phyloP scores from a whole-genome alignment of 1,284 basidiomycete species.

The Cystobasidium slooffiae region DNA sequence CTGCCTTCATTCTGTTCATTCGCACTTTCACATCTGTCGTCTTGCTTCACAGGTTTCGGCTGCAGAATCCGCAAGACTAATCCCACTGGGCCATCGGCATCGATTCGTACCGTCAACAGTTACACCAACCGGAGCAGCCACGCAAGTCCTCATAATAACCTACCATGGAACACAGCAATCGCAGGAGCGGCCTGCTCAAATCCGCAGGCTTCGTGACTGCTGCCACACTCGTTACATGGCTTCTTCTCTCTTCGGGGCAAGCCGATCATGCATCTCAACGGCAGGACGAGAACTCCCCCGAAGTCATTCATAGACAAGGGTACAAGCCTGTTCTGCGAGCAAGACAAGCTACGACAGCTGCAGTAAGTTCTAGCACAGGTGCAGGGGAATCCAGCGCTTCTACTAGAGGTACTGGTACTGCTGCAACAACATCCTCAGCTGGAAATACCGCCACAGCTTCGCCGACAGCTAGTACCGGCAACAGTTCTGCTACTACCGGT shows the following conservation, averaged over 20 bases:
- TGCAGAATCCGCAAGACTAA: not conserved
- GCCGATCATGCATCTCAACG: conserved; percentile 6
- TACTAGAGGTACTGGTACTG: not conserved
- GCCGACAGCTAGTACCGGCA: not conserved
- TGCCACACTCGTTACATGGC: conserved; percentile 15
- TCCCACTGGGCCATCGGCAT: not conserved
- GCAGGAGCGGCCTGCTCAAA: not conserved
- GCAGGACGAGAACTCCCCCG: not conserved
- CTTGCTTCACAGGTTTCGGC: not conserved
- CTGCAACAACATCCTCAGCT: not conserved
- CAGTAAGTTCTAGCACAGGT: not conserved
- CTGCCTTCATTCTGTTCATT: not conserved
- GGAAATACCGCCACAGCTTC: not conserved
- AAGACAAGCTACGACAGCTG: conserved; percentile 3
- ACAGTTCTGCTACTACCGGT: conserved; percentile 17
- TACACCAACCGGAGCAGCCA: too few relatives aligned
- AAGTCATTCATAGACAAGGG: conserved; percentile 14
- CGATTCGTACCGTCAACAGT: too few relatives aligned
- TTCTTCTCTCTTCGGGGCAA: not conserved
- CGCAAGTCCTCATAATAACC: not conserved
- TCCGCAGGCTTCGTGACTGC: conserved; percentile 12
- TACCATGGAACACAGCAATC: not conserved
- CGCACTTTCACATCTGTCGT: not conserved
- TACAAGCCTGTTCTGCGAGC: conserved; percentile 26
- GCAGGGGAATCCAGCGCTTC: not conserved